Evolutionary conservation across 2,329 filamentous ascomycete genomes (phyloP).

Genomic region (Microdochium trichocladiopsis): DNA sequence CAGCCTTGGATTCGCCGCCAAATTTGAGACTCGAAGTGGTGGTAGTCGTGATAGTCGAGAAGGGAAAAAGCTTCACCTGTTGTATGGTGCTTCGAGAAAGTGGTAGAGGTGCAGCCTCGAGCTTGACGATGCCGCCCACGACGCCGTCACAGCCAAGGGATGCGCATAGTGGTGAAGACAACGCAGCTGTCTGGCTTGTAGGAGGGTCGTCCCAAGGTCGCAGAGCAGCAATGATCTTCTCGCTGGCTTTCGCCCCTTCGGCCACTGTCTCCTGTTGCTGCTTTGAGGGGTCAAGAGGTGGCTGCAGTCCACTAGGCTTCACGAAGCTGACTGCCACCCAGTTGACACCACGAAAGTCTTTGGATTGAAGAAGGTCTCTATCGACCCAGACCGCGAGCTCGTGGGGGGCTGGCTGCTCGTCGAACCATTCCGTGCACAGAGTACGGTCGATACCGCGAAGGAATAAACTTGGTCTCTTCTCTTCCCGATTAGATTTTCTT

Average conservation of each 20-base stretch:
- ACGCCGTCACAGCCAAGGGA: conserved; percentile 65
- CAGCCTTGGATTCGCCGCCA: conserved; percentile 78
- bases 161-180: conserved; percentile 72
- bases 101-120: conserved; percentile 74
- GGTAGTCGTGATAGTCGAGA: conserved; percentile 50
- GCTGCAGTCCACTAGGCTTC: conserved; percentile 69
- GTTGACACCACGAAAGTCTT: conserved; percentile 66
- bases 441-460: conserved; percentile 71
- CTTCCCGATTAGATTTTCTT: conserved; percentile 49
- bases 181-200: conserved; percentile 68
- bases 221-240: conserved; percentile 70
- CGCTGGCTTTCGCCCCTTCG: conserved; percentile 43
- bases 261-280: conserved; percentile 55
- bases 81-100: conserved; percentile 58
- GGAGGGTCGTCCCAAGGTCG: conserved; percentile 81
- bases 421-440: conserved; percentile 70
- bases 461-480: conserved; percentile 63
- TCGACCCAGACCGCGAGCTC: conserved; percentile 80
- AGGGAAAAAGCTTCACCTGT: conserved; percentile 74
- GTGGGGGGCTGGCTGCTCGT: conserved; percentile 50
- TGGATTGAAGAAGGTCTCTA: conserved; percentile 63
- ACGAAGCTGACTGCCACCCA: conserved; percentile 85
- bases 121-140: conserved; percentile 78
- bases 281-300: conserved; percentile 61
- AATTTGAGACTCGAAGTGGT: conserved; percentile 67